These are phyloP conservation scores for Backusella westeae DNA, from an alignment of 192 early-diverging fungal species.

Conservation along the genomic window DNA sequence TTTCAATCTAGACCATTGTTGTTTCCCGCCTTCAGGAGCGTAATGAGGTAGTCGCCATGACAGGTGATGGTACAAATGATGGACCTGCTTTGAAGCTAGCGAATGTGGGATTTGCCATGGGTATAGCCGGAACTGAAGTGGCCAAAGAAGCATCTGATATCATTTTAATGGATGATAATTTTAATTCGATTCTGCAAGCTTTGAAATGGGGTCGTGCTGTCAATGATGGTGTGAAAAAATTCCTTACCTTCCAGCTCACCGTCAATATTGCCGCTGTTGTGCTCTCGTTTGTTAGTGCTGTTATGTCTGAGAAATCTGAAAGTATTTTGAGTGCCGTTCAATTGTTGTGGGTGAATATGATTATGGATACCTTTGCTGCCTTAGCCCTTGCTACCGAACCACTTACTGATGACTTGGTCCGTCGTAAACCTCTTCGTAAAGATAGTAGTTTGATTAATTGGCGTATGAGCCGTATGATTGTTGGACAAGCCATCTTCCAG, in stretches of 20 bases:
- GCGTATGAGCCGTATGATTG: conserved; percentile 92
- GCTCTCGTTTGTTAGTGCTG: conserved; percentile 66
- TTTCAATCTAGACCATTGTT: conserved; percentile 60
- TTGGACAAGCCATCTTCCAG: conserved; percentile 91
- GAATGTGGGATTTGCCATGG: conserved; percentile 94
- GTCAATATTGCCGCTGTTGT: conserved; percentile 80
- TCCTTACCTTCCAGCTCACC: conserved; percentile 84
- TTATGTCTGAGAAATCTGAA: conserved; percentile 65
- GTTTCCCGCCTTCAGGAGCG: conserved; percentile 68
- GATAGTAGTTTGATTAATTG: conserved; percentile 79
- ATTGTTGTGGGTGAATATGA: conserved; percentile 93
- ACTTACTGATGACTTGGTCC: conserved; percentile 82
- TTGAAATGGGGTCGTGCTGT: conserved; percentile 81
- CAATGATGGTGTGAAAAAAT: conserved; percentile 82
- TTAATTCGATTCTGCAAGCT: conserved; percentile 76
- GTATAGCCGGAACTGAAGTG: conserved; percentile 84
- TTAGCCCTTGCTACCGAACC: conserved; percentile 89
- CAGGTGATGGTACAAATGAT: conserved; percentile 87
- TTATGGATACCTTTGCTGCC: conserved; percentile 94
- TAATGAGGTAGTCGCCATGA: conserved; percentile 73
- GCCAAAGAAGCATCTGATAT: conserved; percentile 84
- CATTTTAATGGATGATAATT: conserved; percentile 89
- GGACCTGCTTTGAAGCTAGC: conserved; percentile 86
- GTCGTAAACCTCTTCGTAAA: conserved; percentile 73
- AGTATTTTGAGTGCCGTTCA: conserved; percentile 88